Evolutionary conservation across 2,329 filamentous ascomycete genomes (phyloP).

Genomic region (Phaeosphaeria sp.): DNA sequence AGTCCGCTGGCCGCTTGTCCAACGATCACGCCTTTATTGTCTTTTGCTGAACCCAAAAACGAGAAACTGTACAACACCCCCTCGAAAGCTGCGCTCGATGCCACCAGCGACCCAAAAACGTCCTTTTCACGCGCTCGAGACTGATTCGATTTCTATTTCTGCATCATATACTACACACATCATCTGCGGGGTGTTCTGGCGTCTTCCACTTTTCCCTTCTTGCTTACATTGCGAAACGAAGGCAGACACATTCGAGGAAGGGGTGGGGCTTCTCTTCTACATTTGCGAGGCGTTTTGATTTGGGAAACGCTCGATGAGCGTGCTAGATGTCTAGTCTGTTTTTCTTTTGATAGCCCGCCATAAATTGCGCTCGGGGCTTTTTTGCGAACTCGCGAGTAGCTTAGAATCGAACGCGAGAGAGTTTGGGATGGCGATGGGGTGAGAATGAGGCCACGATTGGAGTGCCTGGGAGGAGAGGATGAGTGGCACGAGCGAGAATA

Average conservation of each 20-base stretch:
- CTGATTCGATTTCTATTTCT: slow-evolving; percentile 2
- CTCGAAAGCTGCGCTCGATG: slow-evolving; percentile 15
- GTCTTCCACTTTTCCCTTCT: slow-evolving; percentile 6
- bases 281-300: slow-evolving; percentile 5
- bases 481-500: background rate
- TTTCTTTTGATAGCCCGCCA: slow-evolving; percentile 7
- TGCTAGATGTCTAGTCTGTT: background rate
- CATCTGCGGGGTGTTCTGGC: slow-evolving; percentile 27
- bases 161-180: slow-evolving; percentile 14
- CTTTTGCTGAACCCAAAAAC: slow-evolving; percentile 3
- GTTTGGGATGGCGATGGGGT: background rate
- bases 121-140: slow-evolving; percentile 2
- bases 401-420: background rate
- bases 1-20: slow-evolving; percentile 4
- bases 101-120: slow-evolving; percentile 12
- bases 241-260: background rate
- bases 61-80: slow-evolving; percentile 28
- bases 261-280: slow-evolving; percentile 1
- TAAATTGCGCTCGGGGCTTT: slow-evolving; percentile 24
- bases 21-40: slow-evolving; percentile 1
- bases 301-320: background rate
- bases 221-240: background rate
- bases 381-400: slow-evolving; percentile 1
- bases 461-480: background rate
- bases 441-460: slow-evolving; percentile 2